Base-by-base conservation (phyloP, 2,329 filamentous ascomycete genomes). In the Xylaria sp. region DNA sequence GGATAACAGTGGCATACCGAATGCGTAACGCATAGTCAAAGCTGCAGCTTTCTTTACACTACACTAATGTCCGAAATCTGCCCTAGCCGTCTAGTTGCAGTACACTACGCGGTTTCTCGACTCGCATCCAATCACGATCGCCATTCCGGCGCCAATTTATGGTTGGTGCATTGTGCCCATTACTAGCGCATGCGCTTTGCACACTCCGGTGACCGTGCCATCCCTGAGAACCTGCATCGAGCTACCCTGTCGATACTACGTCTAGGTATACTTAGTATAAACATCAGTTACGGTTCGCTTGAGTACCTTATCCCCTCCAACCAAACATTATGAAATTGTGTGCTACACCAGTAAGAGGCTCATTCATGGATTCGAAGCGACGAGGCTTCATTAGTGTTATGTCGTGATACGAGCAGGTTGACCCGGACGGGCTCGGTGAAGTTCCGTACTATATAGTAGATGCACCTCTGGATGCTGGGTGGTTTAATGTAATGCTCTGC, bases 201-300 rank as follows among this genome's bases (percentile, higher is more conserved):
- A 28, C 36, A 42, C 23, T 20, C 20, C 31, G 23, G 15, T 48
- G 44, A 51, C 65, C 65, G 62, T 70, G 61, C 65, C 67, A 69
- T 53, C 64, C 64, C 31, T 67, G 67, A 60, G 11, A 13, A 20
- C 5, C 26, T 48, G 44, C 54, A 63, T 36, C 56, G 17, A 67
- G 54, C 67, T 26, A 63, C 31, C 46, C 38, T 63, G 46, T 48
- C 20, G 49, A 33, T 63, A 63, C n/a, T 31, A 36, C 46, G 9
- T 33, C 33, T 33, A 33, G 33, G 33, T 31, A 3, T 38, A 13
- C 2, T 38, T 38, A 20, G 9, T 23, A 38, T 38, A 31, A 48
- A 46, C n/a, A 23, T 36, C n/a, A 56, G 33, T 15, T 40, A 9
- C 33, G 53, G 53, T 56, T 38, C 53, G 53, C 33, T 56, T 38